Evolutionary conservation across 257 asterid species (phyloP), one percentile per base, ranked within the genome.

Genomic region (Fraxinus americana): DNA sequence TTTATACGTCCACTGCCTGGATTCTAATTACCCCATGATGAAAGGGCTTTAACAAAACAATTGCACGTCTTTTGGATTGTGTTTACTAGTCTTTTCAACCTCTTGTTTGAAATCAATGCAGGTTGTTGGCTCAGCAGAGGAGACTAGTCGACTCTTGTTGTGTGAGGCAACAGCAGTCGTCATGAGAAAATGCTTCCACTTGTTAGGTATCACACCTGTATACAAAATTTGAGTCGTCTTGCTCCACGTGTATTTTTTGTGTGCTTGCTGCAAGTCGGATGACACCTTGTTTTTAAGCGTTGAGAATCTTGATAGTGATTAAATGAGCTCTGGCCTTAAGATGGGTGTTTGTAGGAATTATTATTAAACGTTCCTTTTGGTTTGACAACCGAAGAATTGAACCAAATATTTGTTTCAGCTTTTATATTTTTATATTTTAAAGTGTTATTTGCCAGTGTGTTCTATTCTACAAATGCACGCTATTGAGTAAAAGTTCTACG

Each of bases 141-240:
- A 93, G 92, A 82, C 87, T 1, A 93, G 97, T 57, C 79, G 99
- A 54, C 99, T 95, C 16, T 73, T 95, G 81, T 79, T 95, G 34
- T 93, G 99, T 38, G 98, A 95, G 88, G 98, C 99, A 69, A 93
- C 99, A 0, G 97, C 97, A 19, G 86, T 90, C 52, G 99, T 93
- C 50, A 95, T 93, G 98, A 84, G 99, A 48, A 84, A 91, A 77
- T 93, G 98, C 77, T 93, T 95, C 85, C 85, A 91, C 82, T 74
- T 95, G 77, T 89, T 95, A 12, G 99, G 99, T 19, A 95, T 93
- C 76, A 95, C 94, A 0, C 99, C 97, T 0, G 98, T 95, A 25
- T 91, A 89, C 92, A 95, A 89, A 75, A 86, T 95, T 68, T 94
- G 85, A 91, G n/a, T 73, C 76, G 10, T 52, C 69, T 3, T 11